phyloP scores from a whole-genome alignment of 2,329 filamentous ascomycete species.

The Calonectria pseudoturangicola region DNA sequence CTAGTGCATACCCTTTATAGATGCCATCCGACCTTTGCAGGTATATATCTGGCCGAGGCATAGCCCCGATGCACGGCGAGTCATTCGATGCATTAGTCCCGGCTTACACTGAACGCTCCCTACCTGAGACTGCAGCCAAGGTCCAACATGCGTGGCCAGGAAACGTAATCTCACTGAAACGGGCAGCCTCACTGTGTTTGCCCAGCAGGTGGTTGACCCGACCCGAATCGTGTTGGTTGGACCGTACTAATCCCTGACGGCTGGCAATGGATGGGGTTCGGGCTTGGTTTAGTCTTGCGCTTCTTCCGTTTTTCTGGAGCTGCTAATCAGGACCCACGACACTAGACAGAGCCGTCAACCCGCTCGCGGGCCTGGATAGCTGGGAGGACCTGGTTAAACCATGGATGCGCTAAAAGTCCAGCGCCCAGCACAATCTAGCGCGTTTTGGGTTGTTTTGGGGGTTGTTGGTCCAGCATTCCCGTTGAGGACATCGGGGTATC shows the following conservation, averaged over 20 bases:
- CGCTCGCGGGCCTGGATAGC: neutral
- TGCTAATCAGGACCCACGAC: neutral
- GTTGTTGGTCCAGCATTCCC: neutral
- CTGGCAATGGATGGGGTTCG: slow-evolving; percentile 4
- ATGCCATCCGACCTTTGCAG: neutral
- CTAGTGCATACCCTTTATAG: slow-evolving; percentile 23
- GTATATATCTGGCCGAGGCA: neutral
- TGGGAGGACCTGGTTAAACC: slow-evolving; percentile 26
- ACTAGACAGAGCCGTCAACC: slow-evolving; percentile 12
- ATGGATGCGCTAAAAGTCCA: slow-evolving; percentile 7
- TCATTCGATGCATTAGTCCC: slow-evolving; percentile 35
- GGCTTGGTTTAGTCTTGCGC: neutral
- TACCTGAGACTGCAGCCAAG: slow-evolving; percentile 30
- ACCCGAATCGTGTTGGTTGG: slow-evolving; percentile 1
- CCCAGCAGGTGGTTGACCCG: slow-evolving; percentile 3
- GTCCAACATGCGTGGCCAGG: slow-evolving; percentile 20
- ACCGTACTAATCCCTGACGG: slow-evolving; percentile 5
- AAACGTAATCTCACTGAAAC: slow-evolving; percentile 28
- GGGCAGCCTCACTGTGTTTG: neutral
- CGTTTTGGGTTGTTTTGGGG: slow-evolving; percentile 4
- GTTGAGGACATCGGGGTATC: neutral
- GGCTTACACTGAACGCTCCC: slow-evolving; percentile 19
- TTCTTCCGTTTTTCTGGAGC: neutral
- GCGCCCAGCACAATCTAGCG: neutral
- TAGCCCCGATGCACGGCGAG: slow-evolving; percentile 18